Evolutionary conservation across 176 grass and related monocot genomes (phyloP).

Genomic region (Oryza punctata): DNA sequence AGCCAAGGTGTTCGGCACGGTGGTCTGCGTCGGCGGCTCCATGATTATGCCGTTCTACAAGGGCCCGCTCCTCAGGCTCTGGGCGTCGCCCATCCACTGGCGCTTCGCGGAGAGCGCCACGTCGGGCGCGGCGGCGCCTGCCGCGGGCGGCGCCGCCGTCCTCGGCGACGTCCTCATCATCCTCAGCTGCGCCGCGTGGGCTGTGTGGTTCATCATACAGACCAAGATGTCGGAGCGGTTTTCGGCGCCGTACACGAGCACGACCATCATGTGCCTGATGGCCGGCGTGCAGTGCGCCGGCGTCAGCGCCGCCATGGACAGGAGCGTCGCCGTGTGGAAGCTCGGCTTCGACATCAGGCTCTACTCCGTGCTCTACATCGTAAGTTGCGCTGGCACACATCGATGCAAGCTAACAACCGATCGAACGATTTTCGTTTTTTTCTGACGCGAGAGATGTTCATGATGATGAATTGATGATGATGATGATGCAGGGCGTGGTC

Average conservation of each 20-base stretch:
- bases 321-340: constrained; percentile 58
- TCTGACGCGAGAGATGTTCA: background rate
- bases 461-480: background rate
- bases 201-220: constrained; percentile 84
- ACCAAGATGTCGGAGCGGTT: constrained; percentile 77
- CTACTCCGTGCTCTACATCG: constrained; percentile 65
- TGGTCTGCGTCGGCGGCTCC: constrained; percentile 73
- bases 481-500: constrained; percentile 55
- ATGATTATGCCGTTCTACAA: constrained; percentile 97
- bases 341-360: constrained; percentile 84
- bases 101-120: constrained; percentile 62
- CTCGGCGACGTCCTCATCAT: constrained; percentile 70
- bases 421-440: background rate
- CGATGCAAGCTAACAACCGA: background rate
- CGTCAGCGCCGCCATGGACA: constrained; percentile 51
- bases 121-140: constrained; percentile 9
- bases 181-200: constrained; percentile 69
- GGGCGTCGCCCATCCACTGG: constrained; percentile 67
- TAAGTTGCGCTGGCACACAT: constrained; percentile 15
- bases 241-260: constrained; percentile 79
- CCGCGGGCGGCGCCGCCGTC: background rate
- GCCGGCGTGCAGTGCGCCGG: constrained; percentile 60
- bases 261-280: constrained; percentile 82
- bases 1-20: constrained; percentile 71
- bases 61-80: constrained; percentile 52